Base-by-base conservation (phyloP, 202 grass and related monocot species). In the Schoenoplectus triqueter region DNA sequence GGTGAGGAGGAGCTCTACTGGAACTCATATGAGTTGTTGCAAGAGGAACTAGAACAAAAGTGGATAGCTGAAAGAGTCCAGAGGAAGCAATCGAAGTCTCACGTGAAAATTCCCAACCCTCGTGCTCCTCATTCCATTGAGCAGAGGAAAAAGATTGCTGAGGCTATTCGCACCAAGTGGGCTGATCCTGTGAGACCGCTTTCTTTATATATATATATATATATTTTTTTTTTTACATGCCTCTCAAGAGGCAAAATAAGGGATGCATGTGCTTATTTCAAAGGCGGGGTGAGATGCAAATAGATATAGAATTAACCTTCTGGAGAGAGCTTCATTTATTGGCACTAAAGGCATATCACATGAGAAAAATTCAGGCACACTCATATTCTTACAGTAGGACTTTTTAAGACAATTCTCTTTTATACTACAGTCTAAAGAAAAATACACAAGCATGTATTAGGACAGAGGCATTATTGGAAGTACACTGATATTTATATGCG, bases 151-250 rank as follows among this genome's bases (percentile, higher is more conserved):
- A 98, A 92, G 92, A 93, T 98, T 89, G 88, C 95, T 46, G 93
- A 95, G 86, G 85, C 95, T 62, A 93, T 98, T 82, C 86, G 89
- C n/a, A 91, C 93, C 3, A 98, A 98, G 83, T 98, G 95, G 95
- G 80, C 92, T 82, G 90, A 98, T 94, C 73, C 81, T 82, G 93
- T 98, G 90, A 92, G 85, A 66, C 54, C 55, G 70, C 59, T 51
- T 66, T 52, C 70, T 57, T 66, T 5, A 59, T 48, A n/a, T 13
- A 51, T 13, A 49, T 68, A 45, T 70, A 78, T 84, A 52, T 81
- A 11, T 22, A 76, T 48, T 5, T 77, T 75, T 68, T 54, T 48
- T 65, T 60, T 18, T 55, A 72, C 69, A 2, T 69, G 61, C 70
- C 68, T 2, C 48, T 46, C n/a, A 1, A 7, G 21, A 39, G 18